Evolutionary conservation across 2,329 filamentous ascomycete species (phyloP).

Genomic region (Metarhizium robertsii): DNA sequence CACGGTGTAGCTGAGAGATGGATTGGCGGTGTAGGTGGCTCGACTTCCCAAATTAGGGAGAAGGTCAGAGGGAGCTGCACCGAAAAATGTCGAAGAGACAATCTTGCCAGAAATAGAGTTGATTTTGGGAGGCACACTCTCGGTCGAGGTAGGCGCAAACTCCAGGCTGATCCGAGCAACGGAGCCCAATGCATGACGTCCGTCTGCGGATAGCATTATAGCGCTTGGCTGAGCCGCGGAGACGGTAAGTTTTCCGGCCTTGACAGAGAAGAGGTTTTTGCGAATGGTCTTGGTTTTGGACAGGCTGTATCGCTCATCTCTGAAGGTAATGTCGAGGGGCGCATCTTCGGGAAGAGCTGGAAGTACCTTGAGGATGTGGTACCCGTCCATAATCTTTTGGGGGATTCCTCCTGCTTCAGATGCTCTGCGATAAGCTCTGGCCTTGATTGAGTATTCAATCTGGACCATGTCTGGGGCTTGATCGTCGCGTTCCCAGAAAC

Average conservation of each 20-base stretch:
- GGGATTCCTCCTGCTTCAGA: slow-evolving; percentile 1
- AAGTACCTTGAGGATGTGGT: slow-evolving; percentile 41
- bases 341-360: slow-evolving; percentile 40
- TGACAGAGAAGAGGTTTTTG: slow-evolving; percentile 41
- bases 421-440: slow-evolving; percentile 25
- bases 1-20: slow-evolving; percentile 36
- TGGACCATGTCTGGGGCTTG: slow-evolving; percentile 44
- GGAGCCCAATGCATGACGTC: slow-evolving; percentile 30
- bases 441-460: slow-evolving; percentile 44
- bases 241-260: slow-evolving; percentile 39
- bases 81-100: slow-evolving; percentile 42
- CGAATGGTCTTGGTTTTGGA: slow-evolving; percentile 42
- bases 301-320: slow-evolving; percentile 40
- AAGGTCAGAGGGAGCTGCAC: slow-evolving; percentile 31
- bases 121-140: slow-evolving; percentile 37
- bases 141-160: slow-evolving; percentile 35
- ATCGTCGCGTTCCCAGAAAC: slow-evolving; percentile 44
- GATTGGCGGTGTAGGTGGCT: slow-evolving; percentile 28
- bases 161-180: slow-evolving; percentile 34
- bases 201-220: slow-evolving; percentile 41
- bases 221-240: slow-evolving; percentile 37
- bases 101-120: slow-evolving; percentile 41
- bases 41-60: slow-evolving; percentile 43
- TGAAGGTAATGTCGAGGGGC: slow-evolving; percentile 37
- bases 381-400: slow-evolving; percentile 29